Conservation (phyloP, 345 rosid species). For the Hibiscus syriacus region DNA sequence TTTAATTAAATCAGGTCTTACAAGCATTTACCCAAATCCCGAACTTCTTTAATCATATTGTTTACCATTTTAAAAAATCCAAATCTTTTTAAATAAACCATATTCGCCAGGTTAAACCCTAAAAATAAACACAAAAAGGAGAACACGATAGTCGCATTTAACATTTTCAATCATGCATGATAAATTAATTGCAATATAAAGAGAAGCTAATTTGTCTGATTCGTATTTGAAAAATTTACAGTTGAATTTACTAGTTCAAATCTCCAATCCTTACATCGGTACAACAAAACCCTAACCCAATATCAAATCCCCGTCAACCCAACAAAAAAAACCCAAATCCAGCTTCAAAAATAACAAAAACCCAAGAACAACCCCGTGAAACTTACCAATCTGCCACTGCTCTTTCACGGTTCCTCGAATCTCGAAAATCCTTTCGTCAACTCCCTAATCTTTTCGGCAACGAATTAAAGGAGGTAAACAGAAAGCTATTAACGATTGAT, state of each 20-base stretch:
- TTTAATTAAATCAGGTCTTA: not conserved
- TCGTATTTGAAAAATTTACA: not conserved
- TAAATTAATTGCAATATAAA: not conserved
- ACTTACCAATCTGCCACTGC: slow-evolving; percentile 7
- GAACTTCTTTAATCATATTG: not conserved
- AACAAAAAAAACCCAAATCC: not conserved
- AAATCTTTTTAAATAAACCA: not conserved
- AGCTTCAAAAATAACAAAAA: not conserved
- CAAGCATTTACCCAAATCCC: not conserved
- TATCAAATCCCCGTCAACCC: not conserved
- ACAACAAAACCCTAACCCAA: slow-evolving; percentile 8
- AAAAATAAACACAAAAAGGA: not conserved
- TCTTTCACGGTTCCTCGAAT: not conserved
- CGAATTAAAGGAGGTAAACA: not conserved
- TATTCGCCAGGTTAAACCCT: not conserved
- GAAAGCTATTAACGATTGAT: not conserved
- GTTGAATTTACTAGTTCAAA: slow-evolving; percentile 2
- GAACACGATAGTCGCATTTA: not conserved
- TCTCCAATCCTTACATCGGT: not conserved
- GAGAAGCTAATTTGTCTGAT: not conserved
- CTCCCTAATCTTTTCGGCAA: not conserved
- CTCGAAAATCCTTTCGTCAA: not conserved
- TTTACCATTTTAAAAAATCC: not conserved
- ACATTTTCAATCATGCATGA: not conserved
- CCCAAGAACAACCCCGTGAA: not conserved